These are phyloP conservation scores for Ampelocalamus luodianensis DNA, from an alignment of 176 grass and related monocot species.

Conservation along the genomic window DNA sequence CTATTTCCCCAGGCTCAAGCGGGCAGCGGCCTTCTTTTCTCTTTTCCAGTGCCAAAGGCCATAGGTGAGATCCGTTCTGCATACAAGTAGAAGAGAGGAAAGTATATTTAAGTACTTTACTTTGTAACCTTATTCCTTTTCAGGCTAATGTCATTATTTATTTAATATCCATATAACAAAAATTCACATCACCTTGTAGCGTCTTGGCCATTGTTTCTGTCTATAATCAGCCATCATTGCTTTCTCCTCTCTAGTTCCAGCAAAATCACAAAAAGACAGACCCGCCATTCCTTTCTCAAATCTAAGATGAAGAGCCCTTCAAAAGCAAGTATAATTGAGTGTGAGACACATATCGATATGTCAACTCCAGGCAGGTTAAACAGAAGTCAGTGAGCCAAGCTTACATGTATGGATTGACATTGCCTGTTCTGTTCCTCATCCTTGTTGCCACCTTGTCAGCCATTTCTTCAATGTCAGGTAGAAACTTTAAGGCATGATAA, in stretches of 20 bases:
- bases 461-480: slow-evolving; percentile 97
- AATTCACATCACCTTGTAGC: slow-evolving; percentile 75
- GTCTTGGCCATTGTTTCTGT: slow-evolving; percentile 91
- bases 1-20: slow-evolving; percentile 94
- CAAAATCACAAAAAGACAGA: slow-evolving; percentile 98
- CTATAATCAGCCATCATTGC: slow-evolving; percentile 94
- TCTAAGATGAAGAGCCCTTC: slow-evolving; percentile 96
- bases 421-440: slow-evolving; percentile 88
- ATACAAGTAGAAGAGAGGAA: slow-evolving; percentile 36
- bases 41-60: slow-evolving; percentile 84
- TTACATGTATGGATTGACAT: slow-evolving; percentile 91
- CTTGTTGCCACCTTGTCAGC: slow-evolving; percentile 86
- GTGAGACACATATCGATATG: slow-evolving; percentile 30
- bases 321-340: slow-evolving; percentile 30
- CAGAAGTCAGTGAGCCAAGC: neutral
- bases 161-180: slow-evolving; percentile 1
- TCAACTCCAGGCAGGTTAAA: slow-evolving; percentile 11
- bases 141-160: neutral
- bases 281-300: slow-evolving; percentile 99
- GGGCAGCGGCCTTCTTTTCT: slow-evolving; percentile 97
- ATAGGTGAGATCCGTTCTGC: slow-evolving; percentile 96
- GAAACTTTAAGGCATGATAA: slow-evolving; percentile 98
- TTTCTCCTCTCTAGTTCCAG: slow-evolving; percentile 93
- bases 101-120: slow-evolving; percentile 17
- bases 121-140: neutral